Evolutionary conservation across 2,329 filamentous ascomycete species (phyloP).

Genomic region (Grosmannia huntii): DNA sequence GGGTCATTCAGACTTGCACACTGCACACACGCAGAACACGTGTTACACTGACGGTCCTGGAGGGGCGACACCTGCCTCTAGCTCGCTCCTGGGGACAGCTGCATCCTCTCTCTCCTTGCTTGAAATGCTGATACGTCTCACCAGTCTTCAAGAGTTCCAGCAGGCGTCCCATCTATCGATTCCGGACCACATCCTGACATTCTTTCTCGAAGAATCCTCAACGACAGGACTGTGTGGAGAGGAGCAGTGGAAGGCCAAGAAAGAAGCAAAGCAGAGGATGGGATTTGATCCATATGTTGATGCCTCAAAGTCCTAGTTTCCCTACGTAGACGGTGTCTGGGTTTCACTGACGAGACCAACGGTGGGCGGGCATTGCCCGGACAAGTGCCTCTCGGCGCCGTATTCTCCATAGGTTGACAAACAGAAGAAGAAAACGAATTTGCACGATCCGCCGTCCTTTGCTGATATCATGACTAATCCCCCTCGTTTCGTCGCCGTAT

Average conservation of each 20-base stretch:
- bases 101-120: slow-evolving; percentile 57
- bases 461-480: not conserved
- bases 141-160: slow-evolving; percentile 82
- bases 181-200: slow-evolving; percentile 76
- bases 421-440: not conserved
- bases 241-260: slow-evolving; percentile 29
- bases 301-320: slow-evolving; percentile 17
- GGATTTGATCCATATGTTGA: slow-evolving; percentile 46
- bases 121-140: slow-evolving; percentile 76
- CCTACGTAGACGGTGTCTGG: not conserved
- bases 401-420: not conserved
- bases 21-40: too few relatives aligned
- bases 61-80: slow-evolving; percentile 20
- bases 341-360: not conserved
- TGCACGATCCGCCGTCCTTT: not conserved
- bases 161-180: slow-evolving; percentile 83
- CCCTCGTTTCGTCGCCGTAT: not conserved
- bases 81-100: slow-evolving; percentile 38
- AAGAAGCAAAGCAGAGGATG: slow-evolving; percentile 33
- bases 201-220: slow-evolving; percentile 60
- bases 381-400: not conserved
- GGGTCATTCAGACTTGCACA: not conserved
- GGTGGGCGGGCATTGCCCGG: not conserved
- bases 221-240: slow-evolving; percentile 36
- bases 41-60: not conserved